Conservation (phyloP, 1,284 basidiomycete genomes). For the Ganoderma lingzhi region DNA sequence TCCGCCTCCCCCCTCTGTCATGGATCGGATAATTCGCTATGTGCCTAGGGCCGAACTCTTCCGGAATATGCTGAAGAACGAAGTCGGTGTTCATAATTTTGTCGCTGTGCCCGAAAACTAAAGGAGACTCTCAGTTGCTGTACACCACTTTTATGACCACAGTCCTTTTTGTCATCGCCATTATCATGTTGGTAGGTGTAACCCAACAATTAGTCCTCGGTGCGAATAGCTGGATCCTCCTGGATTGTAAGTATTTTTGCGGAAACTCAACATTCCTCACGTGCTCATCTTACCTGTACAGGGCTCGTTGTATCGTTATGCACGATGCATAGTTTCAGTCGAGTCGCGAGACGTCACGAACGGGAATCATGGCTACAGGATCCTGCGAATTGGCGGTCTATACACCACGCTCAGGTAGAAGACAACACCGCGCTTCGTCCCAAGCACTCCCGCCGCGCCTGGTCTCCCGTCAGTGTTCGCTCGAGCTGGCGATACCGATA, state of each 20-base stretch:
- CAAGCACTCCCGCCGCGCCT: slow-evolving; percentile 32
- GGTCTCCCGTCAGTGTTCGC: slow-evolving; percentile 35
- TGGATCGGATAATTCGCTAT: slow-evolving; percentile 55
- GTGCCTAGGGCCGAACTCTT: slow-evolving; percentile 64
- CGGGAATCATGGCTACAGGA: slow-evolving; percentile 62
- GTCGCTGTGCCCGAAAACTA: neutral
- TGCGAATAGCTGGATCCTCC: slow-evolving; percentile 59
- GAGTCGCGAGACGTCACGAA: slow-evolving; percentile 71
- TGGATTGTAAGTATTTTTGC: slow-evolving; percentile 56
- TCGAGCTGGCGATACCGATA: slow-evolving; percentile 32
- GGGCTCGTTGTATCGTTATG: slow-evolving; percentile 67
- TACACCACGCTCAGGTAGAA: slow-evolving; percentile 39
- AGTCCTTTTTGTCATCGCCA: slow-evolving; percentile 56
- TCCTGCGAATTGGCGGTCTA: slow-evolving; percentile 52
- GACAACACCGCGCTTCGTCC: slow-evolving; percentile 33
- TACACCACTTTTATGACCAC: slow-evolving; percentile 65
- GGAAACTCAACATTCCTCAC: neutral
- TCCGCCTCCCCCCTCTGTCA: slow-evolving; percentile 48
- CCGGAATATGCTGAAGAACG: slow-evolving; percentile 58
- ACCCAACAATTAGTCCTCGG: slow-evolving; percentile 53
- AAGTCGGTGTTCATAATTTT: slow-evolving; percentile 49
- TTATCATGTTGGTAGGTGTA: slow-evolving; percentile 60
- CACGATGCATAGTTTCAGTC: slow-evolving; percentile 67
- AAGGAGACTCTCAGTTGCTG: slow-evolving; percentile 50
- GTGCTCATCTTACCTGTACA: slow-evolving; percentile 36